Base-by-base conservation (phyloP, 805 yeast genomes). In the Pichia pseudocactophila region DNA sequence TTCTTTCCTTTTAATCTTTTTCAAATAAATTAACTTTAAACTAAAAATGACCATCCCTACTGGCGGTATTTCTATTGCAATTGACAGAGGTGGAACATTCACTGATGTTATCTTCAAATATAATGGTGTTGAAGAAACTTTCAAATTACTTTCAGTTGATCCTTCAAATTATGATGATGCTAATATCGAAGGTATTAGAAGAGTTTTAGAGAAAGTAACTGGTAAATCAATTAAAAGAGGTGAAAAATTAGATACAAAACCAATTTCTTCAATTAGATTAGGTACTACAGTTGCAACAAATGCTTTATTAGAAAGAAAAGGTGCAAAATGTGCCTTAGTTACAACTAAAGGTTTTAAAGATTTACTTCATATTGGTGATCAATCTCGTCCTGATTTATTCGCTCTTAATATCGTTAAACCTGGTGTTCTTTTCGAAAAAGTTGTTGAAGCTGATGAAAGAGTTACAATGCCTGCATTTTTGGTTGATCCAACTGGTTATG, bases 231-330 rank as follows among this genome's bases (percentile, higher is more conserved):
- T 84, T 40, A 80, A 88, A 4, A 68, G 84, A 39, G 74, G 75
- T 8, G 59, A 60, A 30, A 77, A 75, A 3, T 61, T 88, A 45
- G 86, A 81, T 45, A 70, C 85, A 1, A 69, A 78, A 3, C 62
- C 63, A 3, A 82, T 87, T 31, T 77, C 76, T 41, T 73, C 80
- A 34, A 76, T 88, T 37, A 69, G 95, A 43, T 80, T 89, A 83
- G 97, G 97, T 3, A 88, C 97, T 4, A 89, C 97, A 0, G 92
- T 88, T 11, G 97, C 98, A 2, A 90, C 97, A 7, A 90, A 90
- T 63, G 96, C 97, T 1, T 70, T 92, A 28, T 69, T 90, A 46
- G 97, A 90, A 57, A 72, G 97, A 48, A 88, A 88, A 56, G 98
- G 97, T 40, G 94, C 88, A 44, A 66, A 78, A 28, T 89, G 94